Conservation (phyloP, 2,329 filamentous ascomycete genomes). For the Elsinoe necatrix region DNA sequence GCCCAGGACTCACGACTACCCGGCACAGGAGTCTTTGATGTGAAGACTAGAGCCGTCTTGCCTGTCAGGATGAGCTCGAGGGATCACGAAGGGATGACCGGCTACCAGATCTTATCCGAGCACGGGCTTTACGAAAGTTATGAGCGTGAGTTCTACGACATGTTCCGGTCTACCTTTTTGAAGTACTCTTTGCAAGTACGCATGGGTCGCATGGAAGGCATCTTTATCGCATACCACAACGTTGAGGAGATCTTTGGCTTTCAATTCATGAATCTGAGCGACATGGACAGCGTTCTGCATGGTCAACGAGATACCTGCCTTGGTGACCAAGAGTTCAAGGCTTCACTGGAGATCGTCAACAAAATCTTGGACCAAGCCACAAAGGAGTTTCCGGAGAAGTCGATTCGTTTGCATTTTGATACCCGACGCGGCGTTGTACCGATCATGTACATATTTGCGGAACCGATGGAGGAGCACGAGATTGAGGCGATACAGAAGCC, state of each 20-base stretch:
- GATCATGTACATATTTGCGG: slow-evolving; percentile 84
- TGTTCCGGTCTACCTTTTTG: slow-evolving; percentile 87
- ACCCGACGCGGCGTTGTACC: slow-evolving; percentile 34
- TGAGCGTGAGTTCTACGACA: slow-evolving; percentile 92
- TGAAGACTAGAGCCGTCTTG: slow-evolving; percentile 89
- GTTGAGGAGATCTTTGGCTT: slow-evolving; percentile 93
- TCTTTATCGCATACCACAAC: slow-evolving; percentile 96
- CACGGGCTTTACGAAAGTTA: slow-evolving; percentile 82
- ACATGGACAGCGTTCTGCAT: slow-evolving; percentile 89
- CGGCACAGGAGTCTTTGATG: slow-evolving; percentile 86
- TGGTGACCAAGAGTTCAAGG: slow-evolving; percentile 77
- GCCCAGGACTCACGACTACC: slow-evolving; percentile 79
- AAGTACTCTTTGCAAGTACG: slow-evolving; percentile 96
- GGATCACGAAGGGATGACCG: slow-evolving; percentile 64
- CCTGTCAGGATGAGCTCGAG: slow-evolving; percentile 79
- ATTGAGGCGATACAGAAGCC: slow-evolving; percentile 66
- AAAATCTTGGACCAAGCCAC: slow-evolving; percentile 69
- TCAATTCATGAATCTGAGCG: slow-evolving; percentile 77
- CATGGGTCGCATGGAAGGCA: slow-evolving; percentile 97
- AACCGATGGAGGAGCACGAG: slow-evolving; percentile 66
- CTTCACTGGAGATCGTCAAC: slow-evolving; percentile 72
- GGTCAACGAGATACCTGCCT: slow-evolving; percentile 57
- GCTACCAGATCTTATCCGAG: slow-evolving; percentile 74
- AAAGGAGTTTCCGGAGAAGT: slow-evolving; percentile 61
- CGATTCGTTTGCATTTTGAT: slow-evolving; percentile 74